These are phyloP conservation scores for Panicum virgatum DNA, from an alignment of 202 grass and related monocot species.

Conservation along the genomic window DNA sequence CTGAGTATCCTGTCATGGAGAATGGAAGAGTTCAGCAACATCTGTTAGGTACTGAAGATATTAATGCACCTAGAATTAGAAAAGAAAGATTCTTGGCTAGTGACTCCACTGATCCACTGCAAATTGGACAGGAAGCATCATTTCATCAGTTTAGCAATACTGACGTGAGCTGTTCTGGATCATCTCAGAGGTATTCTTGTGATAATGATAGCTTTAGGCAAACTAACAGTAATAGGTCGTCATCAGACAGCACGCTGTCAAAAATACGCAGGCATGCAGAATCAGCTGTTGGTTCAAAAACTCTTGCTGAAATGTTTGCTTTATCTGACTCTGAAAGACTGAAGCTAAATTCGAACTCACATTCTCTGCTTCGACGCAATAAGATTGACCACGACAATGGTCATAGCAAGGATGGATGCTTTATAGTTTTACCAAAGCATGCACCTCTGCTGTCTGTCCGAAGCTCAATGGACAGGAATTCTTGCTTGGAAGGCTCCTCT, in stretches of 20 bases:
- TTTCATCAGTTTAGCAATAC: conserved; percentile 27
- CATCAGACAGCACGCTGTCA: not conserved
- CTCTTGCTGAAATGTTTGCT: conserved; percentile 86
- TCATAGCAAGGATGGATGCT: conserved; percentile 47
- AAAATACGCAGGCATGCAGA: conserved; percentile 35
- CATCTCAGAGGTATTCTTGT: conserved; percentile 35
- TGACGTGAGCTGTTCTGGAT: conserved; percentile 17
- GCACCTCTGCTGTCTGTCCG: conserved; percentile 30
- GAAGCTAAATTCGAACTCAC: conserved; percentile 37
- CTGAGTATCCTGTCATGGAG: conserved; percentile 28
- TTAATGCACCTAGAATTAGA: conserved; percentile 23
- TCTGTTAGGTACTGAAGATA: conserved; percentile 25
- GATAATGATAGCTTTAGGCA: conserved; percentile 27
- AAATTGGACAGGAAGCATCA: conserved; percentile 33
- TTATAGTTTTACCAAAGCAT: conserved; percentile 65
- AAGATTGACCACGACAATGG: conserved; percentile 28
- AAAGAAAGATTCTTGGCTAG: conserved; percentile 24
- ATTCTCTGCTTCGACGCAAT: conserved; percentile 25
- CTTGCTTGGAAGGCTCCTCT: conserved; percentile 33
- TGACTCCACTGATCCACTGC: conserved; percentile 11
- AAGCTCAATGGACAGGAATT: conserved; percentile 35
- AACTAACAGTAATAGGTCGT: conserved; percentile 26
- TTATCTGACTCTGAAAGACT: conserved; percentile 65
- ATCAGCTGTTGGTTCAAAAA: conserved; percentile 45
- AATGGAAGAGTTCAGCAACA: conserved; percentile 32